Percentiles rank a stretch among this genome's conserved stretches.
These are phyloP conservation scores for Phyllostachys edulis DNA, from an alignment of 176 grass and related monocot genomes.

Conservation along the genomic window DNA sequence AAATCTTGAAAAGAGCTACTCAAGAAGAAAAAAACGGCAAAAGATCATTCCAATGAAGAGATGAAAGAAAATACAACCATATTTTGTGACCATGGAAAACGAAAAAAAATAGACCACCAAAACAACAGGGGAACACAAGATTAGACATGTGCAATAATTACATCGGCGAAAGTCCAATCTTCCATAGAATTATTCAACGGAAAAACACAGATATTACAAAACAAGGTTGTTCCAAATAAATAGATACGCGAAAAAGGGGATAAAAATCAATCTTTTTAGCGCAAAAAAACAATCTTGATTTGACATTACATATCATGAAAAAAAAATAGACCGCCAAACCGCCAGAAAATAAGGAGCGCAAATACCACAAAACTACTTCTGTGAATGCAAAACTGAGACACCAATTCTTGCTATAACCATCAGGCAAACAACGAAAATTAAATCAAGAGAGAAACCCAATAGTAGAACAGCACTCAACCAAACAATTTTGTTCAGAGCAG, in stretches of 20 bases:
- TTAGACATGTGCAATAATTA: not conserved
- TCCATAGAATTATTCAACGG: not conserved
- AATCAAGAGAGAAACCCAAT: slow-evolving; percentile 10
- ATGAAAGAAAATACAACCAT: not conserved
- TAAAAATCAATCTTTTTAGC: not conserved
- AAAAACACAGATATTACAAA: not conserved
- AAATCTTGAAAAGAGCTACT: not conserved
- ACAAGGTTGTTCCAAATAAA: slow-evolving; percentile 2
- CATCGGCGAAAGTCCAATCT: not conserved
- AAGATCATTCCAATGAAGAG: not conserved
- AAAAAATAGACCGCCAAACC: not conserved
- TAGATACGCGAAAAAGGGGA: not conserved
- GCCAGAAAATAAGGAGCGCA: not conserved
- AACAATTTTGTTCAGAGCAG: not conserved
- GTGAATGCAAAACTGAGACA: slow-evolving; percentile 22
- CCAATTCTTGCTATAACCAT: not conserved
- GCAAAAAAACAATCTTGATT: slow-evolving; percentile 3
- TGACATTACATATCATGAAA: slow-evolving; percentile 26
- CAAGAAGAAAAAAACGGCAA: not conserved
- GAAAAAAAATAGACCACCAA: not conserved
- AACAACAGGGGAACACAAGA: not conserved
- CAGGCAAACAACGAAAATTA: not conserved
- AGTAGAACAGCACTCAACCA: not conserved
- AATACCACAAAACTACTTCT: not conserved
- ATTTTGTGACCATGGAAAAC: not conserved